Base-by-base conservation (phyloP, 129 eudicot genomes). In the Centrapalus pauciflorus region DNA sequence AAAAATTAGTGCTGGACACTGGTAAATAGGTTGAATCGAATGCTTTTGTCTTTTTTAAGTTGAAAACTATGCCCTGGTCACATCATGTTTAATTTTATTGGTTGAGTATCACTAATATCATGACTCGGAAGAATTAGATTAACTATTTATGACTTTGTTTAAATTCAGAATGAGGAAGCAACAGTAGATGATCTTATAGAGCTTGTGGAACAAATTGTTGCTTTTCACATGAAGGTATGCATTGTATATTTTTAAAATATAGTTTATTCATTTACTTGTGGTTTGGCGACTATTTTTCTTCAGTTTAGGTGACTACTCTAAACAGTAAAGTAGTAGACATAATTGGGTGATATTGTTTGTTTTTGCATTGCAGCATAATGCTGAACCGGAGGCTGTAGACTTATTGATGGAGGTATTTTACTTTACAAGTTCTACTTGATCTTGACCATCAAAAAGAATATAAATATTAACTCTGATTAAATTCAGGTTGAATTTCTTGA, bases 361-460 rank as follows among this genome's bases (percentile, higher is more conserved):
- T 52, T 61, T 3, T 45, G 50, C 55, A 46, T 69, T 81, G 83
- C 95, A 93, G 99, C 99, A 93, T 70, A 93, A 93, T 82, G 96
- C 96, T 34, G 99, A 93, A 74, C 96, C 95, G 24, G 99, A 93
- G 80, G 96, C 99, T 48, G 96, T 86, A 14, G 99, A 93, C 83
- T 95, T 93, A 64, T 60, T 93, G 30, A 93, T 93, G 96, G 99
- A 93, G 98, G 98, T 92, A 88, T 43, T 52, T 3, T 28, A 9
- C 51, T 59, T 52, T n/a, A 13, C 32, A 33, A n/a, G 16, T 30
- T 48, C 62, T 70, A 30, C 20, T 46, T 11, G 54, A 55, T 35
- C 12, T 25, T 17, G 21, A 5, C 23, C 28, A 27, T 45, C 1
- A 17, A 54, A 43, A 74, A 55, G 21, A 25, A 50, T 55, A 41